A percentile compares a stretch with the other conserved stretches of the same genome.
Evolutionary conservation across 768 basidiomycete genomes (phyloP).

Genomic region (Suillus lakei): DNA sequence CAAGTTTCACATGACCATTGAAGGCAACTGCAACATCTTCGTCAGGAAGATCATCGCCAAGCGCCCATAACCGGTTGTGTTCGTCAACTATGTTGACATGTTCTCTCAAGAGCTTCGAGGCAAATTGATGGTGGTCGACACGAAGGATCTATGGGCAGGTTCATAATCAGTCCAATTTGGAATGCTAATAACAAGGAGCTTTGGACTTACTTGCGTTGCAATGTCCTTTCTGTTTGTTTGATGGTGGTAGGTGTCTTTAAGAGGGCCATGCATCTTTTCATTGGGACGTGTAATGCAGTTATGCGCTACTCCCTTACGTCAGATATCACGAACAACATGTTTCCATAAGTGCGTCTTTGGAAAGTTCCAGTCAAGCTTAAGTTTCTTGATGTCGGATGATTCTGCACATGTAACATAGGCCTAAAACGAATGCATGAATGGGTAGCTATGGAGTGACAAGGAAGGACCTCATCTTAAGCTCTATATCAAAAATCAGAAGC

Average conservation of each 20-base stretch:
- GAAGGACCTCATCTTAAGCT: conserved; percentile 27
- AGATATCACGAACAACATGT: conserved; percentile 40
- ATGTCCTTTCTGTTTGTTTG: conserved; percentile 41
- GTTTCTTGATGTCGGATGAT: not conserved
- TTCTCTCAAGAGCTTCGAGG: conserved; percentile 9
- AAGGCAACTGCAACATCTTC: not conserved
- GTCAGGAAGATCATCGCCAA: not conserved
- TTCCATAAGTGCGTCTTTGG: conserved; percentile 40
- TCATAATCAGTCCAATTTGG: not conserved
- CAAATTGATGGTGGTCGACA: conserved; percentile 17
- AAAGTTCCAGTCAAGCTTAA: conserved; percentile 39
- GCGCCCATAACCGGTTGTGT: conserved; percentile 25
- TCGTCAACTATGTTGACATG: not conserved
- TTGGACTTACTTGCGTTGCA: conserved; percentile 31
- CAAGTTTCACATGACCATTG: not conserved
- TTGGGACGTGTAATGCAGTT: conserved; percentile 40
- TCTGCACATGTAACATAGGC: not conserved
- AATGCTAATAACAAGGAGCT: not conserved
- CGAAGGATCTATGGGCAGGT: conserved; percentile 11
- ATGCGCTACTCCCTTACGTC: conserved; percentile 31
- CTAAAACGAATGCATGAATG: not conserved
- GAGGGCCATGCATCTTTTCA: conserved; percentile 34
- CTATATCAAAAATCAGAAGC: conserved; percentile 20
- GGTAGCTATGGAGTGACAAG: not conserved
- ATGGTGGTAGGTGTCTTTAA: conserved; percentile 31